A percentile compares a stretch with the other conserved stretches of the same genome.
Conservation (phyloP, 129 eudicot genomes). For the Flaveria trinervia region DNA sequence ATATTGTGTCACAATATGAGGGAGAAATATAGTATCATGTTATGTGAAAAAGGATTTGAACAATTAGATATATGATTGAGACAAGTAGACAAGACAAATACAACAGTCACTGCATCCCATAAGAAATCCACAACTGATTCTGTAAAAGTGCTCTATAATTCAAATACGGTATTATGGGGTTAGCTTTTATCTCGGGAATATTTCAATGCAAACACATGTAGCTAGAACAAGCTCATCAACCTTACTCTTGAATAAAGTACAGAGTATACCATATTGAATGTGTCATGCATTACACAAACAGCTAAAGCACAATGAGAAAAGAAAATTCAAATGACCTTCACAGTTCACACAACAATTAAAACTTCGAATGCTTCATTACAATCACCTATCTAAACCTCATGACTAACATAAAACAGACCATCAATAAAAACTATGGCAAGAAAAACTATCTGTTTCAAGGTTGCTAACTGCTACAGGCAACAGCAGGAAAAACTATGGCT, state of each 20-base stretch:
- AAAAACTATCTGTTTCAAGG: neutral
- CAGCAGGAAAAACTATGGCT: too few species aligned
- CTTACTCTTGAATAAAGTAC: neutral
- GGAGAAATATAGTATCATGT: neutral
- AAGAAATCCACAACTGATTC: neutral
- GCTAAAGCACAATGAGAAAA: neutral
- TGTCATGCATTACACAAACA: neutral
- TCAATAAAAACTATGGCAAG: too few species aligned
- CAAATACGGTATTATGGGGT: neutral
- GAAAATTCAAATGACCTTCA: neutral
- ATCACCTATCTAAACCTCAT: neutral
- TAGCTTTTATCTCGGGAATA: neutral
- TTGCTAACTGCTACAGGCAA: neutral
- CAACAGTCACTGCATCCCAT: constrained; percentile 7
- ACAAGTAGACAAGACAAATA: neutral
- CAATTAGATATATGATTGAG: neutral
- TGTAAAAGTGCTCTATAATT: neutral
- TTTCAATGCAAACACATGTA: neutral
- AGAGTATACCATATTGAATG: neutral
- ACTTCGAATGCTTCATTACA: neutral
- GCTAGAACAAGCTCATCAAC: neutral
- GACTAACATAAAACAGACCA: neutral
- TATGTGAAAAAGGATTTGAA: neutral
- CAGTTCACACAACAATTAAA: neutral
- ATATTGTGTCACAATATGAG: neutral